phyloP scores from a whole-genome alignment of 371 early-diverging fungal species.

The Actinomortierella ambigua region DNA sequence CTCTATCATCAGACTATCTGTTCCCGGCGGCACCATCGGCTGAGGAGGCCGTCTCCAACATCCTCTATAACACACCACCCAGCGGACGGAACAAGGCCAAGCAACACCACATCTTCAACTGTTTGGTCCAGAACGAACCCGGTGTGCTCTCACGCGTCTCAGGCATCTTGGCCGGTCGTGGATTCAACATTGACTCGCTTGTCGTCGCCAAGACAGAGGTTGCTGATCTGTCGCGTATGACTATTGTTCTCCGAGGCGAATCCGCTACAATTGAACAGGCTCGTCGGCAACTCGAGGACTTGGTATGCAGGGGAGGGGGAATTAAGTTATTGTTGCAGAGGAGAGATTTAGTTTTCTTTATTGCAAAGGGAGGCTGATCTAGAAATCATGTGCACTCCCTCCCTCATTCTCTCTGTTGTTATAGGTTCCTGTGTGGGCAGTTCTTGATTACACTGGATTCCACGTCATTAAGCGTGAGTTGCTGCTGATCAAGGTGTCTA shows the following conservation, averaged over 20 bases:
- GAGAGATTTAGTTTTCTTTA: no score
- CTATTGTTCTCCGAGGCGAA: constrained; percentile 90
- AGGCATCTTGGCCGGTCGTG: constrained; percentile 93
- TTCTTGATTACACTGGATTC: constrained; percentile 89
- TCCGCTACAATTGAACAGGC: constrained; percentile 90
- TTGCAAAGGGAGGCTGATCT: no score
- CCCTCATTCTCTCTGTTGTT: background rate
- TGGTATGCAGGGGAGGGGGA: constrained; percentile 52
- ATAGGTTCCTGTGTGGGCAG: constrained; percentile 95
- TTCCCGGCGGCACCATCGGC: constrained; percentile 56
- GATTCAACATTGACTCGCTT: constrained; percentile 96
- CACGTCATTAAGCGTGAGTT: constrained; percentile 90
- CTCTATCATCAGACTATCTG: constrained; percentile 45
- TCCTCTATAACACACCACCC: constrained; percentile 89
- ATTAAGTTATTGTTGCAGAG: no score
- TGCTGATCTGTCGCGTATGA: constrained; percentile 92
- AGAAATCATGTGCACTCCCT: background rate
- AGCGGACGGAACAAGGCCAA: constrained; percentile 48
- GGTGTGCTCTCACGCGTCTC: constrained; percentile 93
- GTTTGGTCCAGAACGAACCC: constrained; percentile 94
- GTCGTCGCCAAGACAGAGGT: constrained; percentile 96
- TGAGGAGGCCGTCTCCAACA: constrained; percentile 89
- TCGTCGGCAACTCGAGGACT: constrained; percentile 90
- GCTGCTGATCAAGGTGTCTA: constrained; percentile 90
- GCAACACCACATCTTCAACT: constrained; percentile 88